A percentile compares a stretch with the other conserved stretches of the same genome.
phyloP scores from a whole-genome alignment of 1,284 basidiomycete genomes.

The Meripilus lineatus region DNA sequence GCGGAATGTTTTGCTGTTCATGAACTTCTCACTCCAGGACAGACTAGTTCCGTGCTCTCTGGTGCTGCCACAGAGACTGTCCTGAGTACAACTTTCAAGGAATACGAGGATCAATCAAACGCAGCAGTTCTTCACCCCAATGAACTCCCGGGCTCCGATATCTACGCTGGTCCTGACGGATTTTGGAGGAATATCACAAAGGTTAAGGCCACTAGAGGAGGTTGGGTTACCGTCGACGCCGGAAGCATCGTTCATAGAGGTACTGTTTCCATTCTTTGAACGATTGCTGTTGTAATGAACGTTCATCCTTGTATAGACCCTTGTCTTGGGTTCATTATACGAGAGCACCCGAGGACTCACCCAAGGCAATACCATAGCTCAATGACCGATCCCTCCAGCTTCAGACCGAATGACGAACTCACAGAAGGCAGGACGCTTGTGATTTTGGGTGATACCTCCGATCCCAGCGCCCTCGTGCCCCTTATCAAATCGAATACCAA shows the following conservation, averaged over 20 bases:
- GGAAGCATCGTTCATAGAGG: conserved; percentile 82
- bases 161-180: conserved; percentile 58
- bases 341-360: too few species aligned
- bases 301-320: conserved; percentile 50
- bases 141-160: conserved; percentile 65
- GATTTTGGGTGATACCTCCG: conserved; percentile 61
- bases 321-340: conserved; percentile 79
- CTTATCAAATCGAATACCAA: conserved; percentile 42
- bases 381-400: too few species aligned
- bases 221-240: conserved; percentile 62
- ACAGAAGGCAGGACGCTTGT: conserved; percentile 41
- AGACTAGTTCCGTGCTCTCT: conserved; percentile 45
- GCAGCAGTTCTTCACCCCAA: conserved; percentile 55
- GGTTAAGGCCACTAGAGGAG: conserved; percentile 25
- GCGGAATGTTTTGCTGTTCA: conserved; percentile 75
- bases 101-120: conserved; percentile 15
- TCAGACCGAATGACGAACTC: conserved; percentile 24
- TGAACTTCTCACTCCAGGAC: conserved; percentile 63
- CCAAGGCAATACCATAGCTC: too few species aligned
- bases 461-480: conserved; percentile 53
- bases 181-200: conserved; percentile 63
- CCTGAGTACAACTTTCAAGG: background rate
- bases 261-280: conserved; percentile 27
- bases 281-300: conserved; percentile 3
- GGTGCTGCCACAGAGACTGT: conserved; percentile 7